Base-by-base conservation (phyloP, 116 monocot genomes). In the Posidonia oceanica region DNA sequence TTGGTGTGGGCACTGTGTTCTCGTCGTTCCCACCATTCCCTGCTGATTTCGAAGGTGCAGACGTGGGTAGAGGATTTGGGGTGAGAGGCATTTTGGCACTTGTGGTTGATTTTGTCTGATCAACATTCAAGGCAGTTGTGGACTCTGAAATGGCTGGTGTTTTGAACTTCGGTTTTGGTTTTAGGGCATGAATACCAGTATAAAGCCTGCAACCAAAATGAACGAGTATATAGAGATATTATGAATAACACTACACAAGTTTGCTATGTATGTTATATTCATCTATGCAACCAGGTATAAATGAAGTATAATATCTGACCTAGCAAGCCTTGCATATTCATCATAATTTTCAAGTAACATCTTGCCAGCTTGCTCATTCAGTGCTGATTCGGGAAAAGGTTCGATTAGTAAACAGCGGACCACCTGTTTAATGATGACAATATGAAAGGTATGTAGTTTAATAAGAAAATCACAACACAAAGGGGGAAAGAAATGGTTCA, bases 331-430 rank as follows among this genome's bases (percentile, higher is more conserved):
- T 12, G 89, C 85, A 68, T 89, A 89, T 58, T 85, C 89, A n/a
- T 81, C 79, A 18, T 89, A 89, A 65, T 89, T 75, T 69, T 89
- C 89, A 20, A 89, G 85, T 72, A 89, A 40, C 85, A 89, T 78
- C 56, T 89, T 89, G 51, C 85, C 89, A 11, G 89, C 85, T 64
- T 89, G 89, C 44, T 89, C 89, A 67, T 89, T 89, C 17, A 89
- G 72, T 39, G 89, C 89, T 20, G 85, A 89, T 77, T 89, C 89
- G 0, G 89, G 89, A 67, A 89, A 89, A 42, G 89, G 89, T 75
- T 85, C 89, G 10, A 89, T 89, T 18, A 89, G 70, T 41, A 85
- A 78, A 61, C 89, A 89, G 61, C 89, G 83, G 59, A 89, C 72
- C 18, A 89, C 89, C 85, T 89, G 63, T 16, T 69, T 38, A 36